phyloP scores from a whole-genome alignment of 352 stramenopile species.

The Globisporangium mamillatum region DNA sequence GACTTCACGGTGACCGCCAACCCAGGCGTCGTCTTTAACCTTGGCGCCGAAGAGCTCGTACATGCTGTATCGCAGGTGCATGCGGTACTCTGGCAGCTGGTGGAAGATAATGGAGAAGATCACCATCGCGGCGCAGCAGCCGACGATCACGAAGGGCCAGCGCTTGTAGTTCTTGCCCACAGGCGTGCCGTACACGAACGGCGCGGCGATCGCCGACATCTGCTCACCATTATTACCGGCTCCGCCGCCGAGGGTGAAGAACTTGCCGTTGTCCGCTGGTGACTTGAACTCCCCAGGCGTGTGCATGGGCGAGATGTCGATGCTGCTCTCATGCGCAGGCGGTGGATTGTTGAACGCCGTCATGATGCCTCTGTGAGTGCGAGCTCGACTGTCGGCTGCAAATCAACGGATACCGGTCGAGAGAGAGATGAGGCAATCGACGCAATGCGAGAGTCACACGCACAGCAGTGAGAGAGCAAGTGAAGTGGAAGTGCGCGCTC shows the following conservation, averaged over 20 bases:
- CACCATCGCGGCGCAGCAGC: constrained; percentile 42
- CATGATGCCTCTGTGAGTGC: constrained; percentile 2
- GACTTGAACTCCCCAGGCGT: constrained; percentile 40
- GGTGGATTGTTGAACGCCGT: constrained; percentile 12
- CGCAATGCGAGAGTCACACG: constrained; percentile 5
- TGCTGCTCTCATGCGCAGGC: constrained; percentile 3
- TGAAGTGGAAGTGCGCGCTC: not conserved
- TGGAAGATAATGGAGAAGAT: constrained; percentile 70
- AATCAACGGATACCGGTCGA: not conserved
- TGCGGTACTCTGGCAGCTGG: constrained; percentile 67
- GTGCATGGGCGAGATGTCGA: constrained; percentile 22
- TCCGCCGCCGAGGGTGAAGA: constrained; percentile 42
- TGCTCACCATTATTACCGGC: constrained; percentile 15
- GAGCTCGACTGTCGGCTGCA: not conserved
- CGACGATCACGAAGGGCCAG: constrained; percentile 70
- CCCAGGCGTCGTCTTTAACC: constrained; percentile 51
- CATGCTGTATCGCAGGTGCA: constrained; percentile 58
- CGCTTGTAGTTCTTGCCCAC: constrained; percentile 80
- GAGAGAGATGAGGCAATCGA: not conserved
- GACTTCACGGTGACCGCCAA: constrained; percentile 70
- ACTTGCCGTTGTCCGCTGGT: constrained; percentile 51
- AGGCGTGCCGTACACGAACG: constrained; percentile 74
- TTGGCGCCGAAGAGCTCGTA: constrained; percentile 60
- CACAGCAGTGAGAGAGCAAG: not conserved
- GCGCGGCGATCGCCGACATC: constrained; percentile 47